Evolutionary conservation across 148 eudicot genomes (phyloP).

Genomic region (Rhododendron kiyosumense): DNA sequence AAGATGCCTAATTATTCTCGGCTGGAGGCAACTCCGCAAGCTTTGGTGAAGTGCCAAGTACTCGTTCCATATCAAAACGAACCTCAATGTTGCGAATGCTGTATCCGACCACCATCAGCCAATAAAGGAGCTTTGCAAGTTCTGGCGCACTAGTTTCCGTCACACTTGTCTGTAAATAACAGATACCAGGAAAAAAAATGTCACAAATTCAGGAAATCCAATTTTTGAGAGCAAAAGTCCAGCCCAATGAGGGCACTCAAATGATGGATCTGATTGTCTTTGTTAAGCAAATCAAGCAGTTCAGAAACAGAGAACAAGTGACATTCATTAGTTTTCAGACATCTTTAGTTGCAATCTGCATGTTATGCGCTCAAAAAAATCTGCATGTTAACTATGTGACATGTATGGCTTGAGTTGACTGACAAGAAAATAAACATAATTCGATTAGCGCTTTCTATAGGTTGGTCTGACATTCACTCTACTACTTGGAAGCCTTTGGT

Average conservation of each 20-base stretch:
- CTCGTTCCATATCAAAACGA: slow-evolving; percentile 86
- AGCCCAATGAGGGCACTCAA: background rate
- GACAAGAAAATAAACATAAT: background rate
- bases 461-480: background rate
- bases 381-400: background rate
- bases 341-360: background rate
- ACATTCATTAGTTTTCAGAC: background rate
- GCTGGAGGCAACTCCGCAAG: slow-evolving; percentile 80
- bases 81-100: slow-evolving; percentile 85
- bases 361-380: background rate
- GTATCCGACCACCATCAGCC: slow-evolving; percentile 95
- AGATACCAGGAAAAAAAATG: background rate
- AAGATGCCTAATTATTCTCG: slow-evolving; percentile 38
- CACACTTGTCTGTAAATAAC: slow-evolving; percentile 46
- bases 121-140: slow-evolving; percentile 74
- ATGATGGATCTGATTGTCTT: background rate
- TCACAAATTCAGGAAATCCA: background rate
- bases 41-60: slow-evolving; percentile 62
- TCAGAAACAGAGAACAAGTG: background rate
- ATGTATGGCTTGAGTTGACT: background rate
- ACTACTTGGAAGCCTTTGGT: background rate
- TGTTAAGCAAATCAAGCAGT: background rate
- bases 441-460: background rate
- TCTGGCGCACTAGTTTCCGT: slow-evolving; percentile 83
- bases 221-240: background rate